Percentiles rank a stretch among this genome's conserved stretches.
These are phyloP conservation scores for Jackrogersella multiformis DNA, from an alignment of 495 filamentous ascomycete species.

Conservation along the genomic window DNA sequence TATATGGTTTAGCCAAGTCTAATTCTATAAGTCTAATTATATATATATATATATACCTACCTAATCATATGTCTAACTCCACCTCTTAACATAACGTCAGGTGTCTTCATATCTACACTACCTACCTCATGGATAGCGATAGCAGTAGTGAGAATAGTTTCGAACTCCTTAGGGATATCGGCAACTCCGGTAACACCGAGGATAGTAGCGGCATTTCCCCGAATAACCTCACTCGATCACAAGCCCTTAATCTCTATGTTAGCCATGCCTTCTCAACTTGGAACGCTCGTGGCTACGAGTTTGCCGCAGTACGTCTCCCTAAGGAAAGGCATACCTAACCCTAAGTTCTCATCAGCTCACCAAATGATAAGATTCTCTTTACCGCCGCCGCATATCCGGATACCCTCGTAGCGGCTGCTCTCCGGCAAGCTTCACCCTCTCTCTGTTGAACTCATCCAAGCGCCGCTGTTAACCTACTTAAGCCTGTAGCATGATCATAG, in stretches of 20 bases:
- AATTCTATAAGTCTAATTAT: background rate
- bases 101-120: background rate
- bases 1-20: background rate
- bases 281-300: conserved; percentile 52
- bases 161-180: background rate
- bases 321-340: too few species aligned
- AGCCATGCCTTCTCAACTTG: conserved; percentile 51
- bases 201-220: background rate
- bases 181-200: background rate
- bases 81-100: too few species aligned
- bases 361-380: conserved; percentile 59
- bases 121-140: conserved; percentile 23
- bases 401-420: conserved; percentile 60
- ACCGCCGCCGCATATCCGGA: conserved; percentile 67
- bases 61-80: too few species aligned
- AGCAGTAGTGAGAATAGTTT: conserved; percentile 25
- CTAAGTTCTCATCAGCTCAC: conserved; percentile 21
- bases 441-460: conserved; percentile 22
- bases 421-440: conserved; percentile 42
- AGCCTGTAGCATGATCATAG: conserved; percentile 44
- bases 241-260: conserved; percentile 63
- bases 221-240: conserved; percentile 36
- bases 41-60: too few species aligned
- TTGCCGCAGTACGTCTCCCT: conserved; percentile 45
- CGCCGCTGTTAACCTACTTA: conserved; percentile 33